These are phyloP conservation scores for Corymbia calophylla DNA, from an alignment of 441 rosid genomes.

Conservation along the genomic window DNA sequence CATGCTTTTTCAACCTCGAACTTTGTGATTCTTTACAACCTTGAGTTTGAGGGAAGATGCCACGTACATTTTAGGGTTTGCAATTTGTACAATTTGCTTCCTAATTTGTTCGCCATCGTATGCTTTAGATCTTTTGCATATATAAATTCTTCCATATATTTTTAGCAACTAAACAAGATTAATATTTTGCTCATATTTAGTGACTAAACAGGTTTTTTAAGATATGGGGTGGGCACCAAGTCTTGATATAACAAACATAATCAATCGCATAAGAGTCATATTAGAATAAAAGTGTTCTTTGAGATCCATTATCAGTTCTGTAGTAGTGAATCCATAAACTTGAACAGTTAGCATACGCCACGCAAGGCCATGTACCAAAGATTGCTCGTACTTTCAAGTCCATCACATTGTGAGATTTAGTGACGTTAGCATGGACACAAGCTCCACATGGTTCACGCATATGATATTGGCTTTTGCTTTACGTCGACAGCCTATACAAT, in stretches of 20 bases:
- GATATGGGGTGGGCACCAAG: neutral
- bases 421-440: neutral
- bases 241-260: neutral
- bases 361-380: neutral
- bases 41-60: neutral
- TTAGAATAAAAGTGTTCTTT: neutral
- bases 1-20: neutral
- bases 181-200: neutral
- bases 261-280: neutral
- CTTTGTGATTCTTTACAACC: neutral
- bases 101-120: neutral
- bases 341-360: neutral
- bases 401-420: neutral
- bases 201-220: neutral
- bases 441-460: neutral
- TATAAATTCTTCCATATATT: neutral
- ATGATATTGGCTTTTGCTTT: neutral
- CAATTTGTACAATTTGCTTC: neutral
- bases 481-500: neutral
- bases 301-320: rapidly evolving
- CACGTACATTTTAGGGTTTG: neutral
- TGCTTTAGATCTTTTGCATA: neutral
- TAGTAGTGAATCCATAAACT: no score
- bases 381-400: neutral
- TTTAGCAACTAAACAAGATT: neutral